These are phyloP conservation scores for Pythium pyrilobum DNA, from an alignment of 352 stramenopile genomes.

Conservation along the genomic window DNA sequence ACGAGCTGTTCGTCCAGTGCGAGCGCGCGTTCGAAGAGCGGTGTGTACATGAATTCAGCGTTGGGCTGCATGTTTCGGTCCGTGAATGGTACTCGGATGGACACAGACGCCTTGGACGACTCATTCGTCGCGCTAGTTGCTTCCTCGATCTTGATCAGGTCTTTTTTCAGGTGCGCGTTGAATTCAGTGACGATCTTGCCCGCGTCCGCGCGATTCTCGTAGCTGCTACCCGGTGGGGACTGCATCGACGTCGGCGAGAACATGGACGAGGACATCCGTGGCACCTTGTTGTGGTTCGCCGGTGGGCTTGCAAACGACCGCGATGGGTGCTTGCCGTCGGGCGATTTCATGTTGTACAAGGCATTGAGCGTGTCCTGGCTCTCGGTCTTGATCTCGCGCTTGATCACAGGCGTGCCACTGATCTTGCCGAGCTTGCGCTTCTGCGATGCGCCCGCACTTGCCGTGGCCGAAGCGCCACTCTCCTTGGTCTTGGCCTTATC, in stretches of 20 bases:
- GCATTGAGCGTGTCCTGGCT: constrained; percentile 44
- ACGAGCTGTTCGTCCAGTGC: constrained; percentile 71
- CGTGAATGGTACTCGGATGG: constrained; percentile 36
- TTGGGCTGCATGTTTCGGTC: constrained; percentile 55
- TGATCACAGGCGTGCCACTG: constrained; percentile 50
- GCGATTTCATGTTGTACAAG: constrained; percentile 71
- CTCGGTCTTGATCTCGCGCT: constrained; percentile 55
- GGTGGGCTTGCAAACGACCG: constrained; percentile 54
- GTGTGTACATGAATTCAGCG: constrained; percentile 82
- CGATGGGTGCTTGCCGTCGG: constrained; percentile 53
- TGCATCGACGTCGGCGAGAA: constrained; percentile 74
- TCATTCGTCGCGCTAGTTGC: background rate
- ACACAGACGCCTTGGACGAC: background rate
- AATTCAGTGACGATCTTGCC: constrained; percentile 79
- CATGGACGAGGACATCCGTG: constrained; percentile 53
- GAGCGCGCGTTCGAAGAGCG: constrained; percentile 67
- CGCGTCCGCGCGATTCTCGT: constrained; percentile 72
- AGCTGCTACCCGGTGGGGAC: constrained; percentile 61
- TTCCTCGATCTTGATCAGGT: constrained; percentile 28
- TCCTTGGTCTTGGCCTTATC: constrained; percentile 46
- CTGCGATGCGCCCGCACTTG: constrained; percentile 10
- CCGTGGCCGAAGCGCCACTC: background rate
- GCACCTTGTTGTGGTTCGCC: constrained; percentile 47
- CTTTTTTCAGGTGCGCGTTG: constrained; percentile 62
- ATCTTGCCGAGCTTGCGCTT: constrained; percentile 55